Base-by-base conservation (phyloP, 2,329 filamentous ascomycete species). In the Botrytis tulipae region DNA sequence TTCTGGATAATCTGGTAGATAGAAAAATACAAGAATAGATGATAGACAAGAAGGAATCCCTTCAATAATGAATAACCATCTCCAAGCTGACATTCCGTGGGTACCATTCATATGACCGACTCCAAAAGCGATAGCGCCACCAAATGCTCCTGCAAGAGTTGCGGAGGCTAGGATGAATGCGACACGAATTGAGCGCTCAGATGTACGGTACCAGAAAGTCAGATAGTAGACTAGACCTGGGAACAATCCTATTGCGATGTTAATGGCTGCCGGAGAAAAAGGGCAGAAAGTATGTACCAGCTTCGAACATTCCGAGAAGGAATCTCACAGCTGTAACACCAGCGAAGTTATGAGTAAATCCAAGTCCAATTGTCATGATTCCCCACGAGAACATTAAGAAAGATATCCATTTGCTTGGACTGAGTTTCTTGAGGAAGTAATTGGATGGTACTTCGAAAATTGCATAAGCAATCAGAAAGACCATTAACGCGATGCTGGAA, bases 371-470 rank as follows among this genome's bases (percentile, higher is more conserved):
- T 1, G 85, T 86, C 18, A 84, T 79, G 8, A 82, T 82, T 8
- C 84, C 84, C 85, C 85, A 87, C 18, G 83, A 82, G 46, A 87
- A 79, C 82, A 87, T 86, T 16, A 87, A 80, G 71, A 86, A 84
- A 0, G 84, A 83, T 69, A 87, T 84, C 83, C 85, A 86, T 77
- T 83, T 84, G 69, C 83, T 85, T 1, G 85, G 84, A 40, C 80
- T 82, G 2, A 85, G 75, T 70, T 84, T 84, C 75, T 87, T 87
- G 59, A 87, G 78, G 9, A 86, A 81, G 75, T 85, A 85, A 73
- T 86, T 86, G 1, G 84, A 85, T 7, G 85, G 85, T 0, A 86
- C 84, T 78, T 86, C 85, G 54, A 86, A 85, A 6, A 88, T 76
- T 25, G 83, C 83, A 74, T 86, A 86, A 9, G 84, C 84, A 29